Conservation (phyloP, 352 stramenopile genomes). For the Phytophthora foliorum region DNA sequence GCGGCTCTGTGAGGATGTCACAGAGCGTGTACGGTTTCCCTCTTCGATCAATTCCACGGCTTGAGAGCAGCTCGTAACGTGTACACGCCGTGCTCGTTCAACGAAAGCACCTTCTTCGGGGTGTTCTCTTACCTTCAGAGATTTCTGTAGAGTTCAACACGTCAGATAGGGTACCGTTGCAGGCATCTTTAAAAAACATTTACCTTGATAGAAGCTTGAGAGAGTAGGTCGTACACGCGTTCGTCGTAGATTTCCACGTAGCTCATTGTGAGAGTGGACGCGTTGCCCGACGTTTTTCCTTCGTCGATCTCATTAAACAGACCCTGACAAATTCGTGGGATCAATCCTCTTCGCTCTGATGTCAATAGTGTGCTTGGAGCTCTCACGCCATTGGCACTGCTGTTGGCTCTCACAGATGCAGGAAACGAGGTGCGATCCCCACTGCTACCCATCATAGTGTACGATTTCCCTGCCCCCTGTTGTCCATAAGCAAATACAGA, state of each 20-base stretch:
- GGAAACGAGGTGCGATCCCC: slow-evolving; percentile 9
- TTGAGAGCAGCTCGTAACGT: slow-evolving; percentile 60
- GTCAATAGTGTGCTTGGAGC: not conserved
- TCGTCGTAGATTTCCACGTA: slow-evolving; percentile 90
- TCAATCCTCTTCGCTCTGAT: slow-evolving; percentile 48
- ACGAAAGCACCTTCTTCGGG: slow-evolving; percentile 74
- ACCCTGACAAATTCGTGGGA: slow-evolving; percentile 68
- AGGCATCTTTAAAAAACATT: not conserved
- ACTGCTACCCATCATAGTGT: slow-evolving; percentile 66
- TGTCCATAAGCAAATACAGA: slow-evolving; percentile 84
- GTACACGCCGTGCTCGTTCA: slow-evolving; percentile 60
- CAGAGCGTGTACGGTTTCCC: slow-evolving; percentile 65
- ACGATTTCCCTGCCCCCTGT: slow-evolving; percentile 78
- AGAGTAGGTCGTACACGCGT: slow-evolving; percentile 75
- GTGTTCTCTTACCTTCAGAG: slow-evolving; percentile 82
- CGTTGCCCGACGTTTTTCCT: slow-evolving; percentile 14
- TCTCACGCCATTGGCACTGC: not conserved
- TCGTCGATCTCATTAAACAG: slow-evolving; percentile 66
- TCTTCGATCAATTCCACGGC: slow-evolving; percentile 69
- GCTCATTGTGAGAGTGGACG: slow-evolving; percentile 64
- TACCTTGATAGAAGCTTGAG: slow-evolving; percentile 40
- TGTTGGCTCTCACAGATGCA: slow-evolving; percentile 8
- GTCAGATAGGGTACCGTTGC: not conserved
- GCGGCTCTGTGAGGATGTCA: slow-evolving; percentile 59
- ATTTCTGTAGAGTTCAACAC: slow-evolving; percentile 40